These are phyloP conservation scores for Agapanthus africanus DNA, from an alignment of 106 monocot species.

Conservation along the genomic window DNA sequence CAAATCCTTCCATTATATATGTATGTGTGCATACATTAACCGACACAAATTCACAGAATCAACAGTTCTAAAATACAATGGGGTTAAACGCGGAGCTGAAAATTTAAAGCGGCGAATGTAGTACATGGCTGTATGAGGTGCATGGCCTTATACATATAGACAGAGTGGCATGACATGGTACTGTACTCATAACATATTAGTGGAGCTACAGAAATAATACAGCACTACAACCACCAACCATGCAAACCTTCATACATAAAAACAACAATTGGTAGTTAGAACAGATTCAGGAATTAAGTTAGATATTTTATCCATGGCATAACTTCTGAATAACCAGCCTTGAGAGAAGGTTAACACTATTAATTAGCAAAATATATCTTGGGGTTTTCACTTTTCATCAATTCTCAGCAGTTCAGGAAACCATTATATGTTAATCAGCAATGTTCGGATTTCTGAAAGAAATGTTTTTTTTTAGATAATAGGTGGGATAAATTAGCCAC, in stretches of 20 bases:
- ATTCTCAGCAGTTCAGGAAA: background rate
- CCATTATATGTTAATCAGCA: too few relatives aligned
- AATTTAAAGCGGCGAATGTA: too few relatives aligned
- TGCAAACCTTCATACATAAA: background rate
- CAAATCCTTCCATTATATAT: too few relatives aligned
- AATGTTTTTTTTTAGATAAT: too few relatives aligned
- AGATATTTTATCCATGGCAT: background rate
- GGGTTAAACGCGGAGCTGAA: too few relatives aligned
- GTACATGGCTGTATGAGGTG: too few relatives aligned
- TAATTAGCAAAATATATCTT: background rate
- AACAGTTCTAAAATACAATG: too few relatives aligned
- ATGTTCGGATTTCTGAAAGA: too few relatives aligned
- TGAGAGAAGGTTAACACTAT: background rate
- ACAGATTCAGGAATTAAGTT: background rate
- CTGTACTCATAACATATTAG: background rate
- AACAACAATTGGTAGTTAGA: background rate
- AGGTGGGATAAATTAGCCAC: too few relatives aligned
- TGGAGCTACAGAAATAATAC: background rate
- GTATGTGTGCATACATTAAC: too few relatives aligned
- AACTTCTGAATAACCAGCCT: background rate
- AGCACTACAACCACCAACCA: background rate
- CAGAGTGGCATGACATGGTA: background rate
- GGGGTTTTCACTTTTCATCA: background rate
- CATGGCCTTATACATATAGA: too few relatives aligned
- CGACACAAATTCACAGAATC: too few relatives aligned